Conservation (phyloP, 176 grass and related monocot genomes). For the Pontederia crassipes region DNA sequence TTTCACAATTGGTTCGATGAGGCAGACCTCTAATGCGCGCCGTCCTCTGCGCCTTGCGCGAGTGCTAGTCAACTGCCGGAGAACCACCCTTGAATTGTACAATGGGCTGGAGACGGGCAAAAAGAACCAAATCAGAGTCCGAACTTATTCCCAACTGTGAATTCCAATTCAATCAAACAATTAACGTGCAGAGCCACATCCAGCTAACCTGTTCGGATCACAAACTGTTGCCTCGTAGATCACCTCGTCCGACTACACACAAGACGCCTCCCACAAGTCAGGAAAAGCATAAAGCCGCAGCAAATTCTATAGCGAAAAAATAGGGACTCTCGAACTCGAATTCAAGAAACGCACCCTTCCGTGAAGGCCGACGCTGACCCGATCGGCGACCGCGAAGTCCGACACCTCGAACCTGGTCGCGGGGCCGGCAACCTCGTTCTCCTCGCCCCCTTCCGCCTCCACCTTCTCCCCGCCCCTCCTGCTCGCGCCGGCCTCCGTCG, state of each 20-base stretch:
- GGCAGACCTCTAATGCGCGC: slow-evolving; percentile 77
- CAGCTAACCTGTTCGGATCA: slow-evolving; percentile 66
- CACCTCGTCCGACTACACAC: slow-evolving; percentile 59
- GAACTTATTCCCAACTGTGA: background rate
- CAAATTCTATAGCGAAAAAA: slow-evolving; percentile 14
- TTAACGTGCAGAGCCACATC: slow-evolving; percentile 2
- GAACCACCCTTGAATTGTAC: slow-evolving; percentile 73
- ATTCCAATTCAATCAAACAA: background rate
- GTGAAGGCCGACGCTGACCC: slow-evolving; percentile 86
- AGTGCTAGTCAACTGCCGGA: slow-evolving; percentile 58
- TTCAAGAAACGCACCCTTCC: slow-evolving; percentile 43
- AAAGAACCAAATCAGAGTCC: slow-evolving; percentile 10
- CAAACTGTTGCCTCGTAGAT: slow-evolving; percentile 85
- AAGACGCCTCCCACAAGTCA: slow-evolving; percentile 7
- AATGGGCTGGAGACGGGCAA: slow-evolving; percentile 38
- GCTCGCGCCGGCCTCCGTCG: slow-evolving; percentile 2
- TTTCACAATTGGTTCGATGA: background rate
- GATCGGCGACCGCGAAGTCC: slow-evolving; percentile 59
- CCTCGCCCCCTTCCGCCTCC: background rate
- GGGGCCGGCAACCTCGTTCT: slow-evolving; percentile 24
- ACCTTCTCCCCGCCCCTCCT: slow-evolving; percentile 14
- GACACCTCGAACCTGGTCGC: slow-evolving; percentile 63
- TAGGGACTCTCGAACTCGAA: background rate
- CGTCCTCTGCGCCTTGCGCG: slow-evolving; percentile 82
- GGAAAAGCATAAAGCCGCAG: background rate